Conservation (phyloP, 441 rosid genomes). For the Pelargonium cotyledonis region DNA sequence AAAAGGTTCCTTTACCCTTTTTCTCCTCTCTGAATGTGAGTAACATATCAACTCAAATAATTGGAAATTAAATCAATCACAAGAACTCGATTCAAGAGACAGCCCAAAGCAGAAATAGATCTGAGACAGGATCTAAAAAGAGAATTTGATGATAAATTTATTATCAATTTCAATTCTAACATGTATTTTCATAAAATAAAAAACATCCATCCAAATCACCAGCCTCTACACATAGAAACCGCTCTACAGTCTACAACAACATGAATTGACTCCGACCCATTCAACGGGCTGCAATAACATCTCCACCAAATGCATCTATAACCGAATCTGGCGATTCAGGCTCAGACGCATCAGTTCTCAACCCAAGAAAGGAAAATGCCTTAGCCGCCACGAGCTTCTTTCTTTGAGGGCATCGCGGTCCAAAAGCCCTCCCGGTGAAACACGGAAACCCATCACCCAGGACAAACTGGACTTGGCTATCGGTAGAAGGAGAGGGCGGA, state of each 20-base stretch:
- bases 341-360: neutral
- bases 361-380: slow-evolving; percentile 20
- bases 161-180: slow-evolving; percentile 15
- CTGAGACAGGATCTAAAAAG: slow-evolving; percentile 1
- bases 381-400: slow-evolving; percentile 38
- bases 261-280: neutral
- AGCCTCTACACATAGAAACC: slow-evolving; percentile 19
- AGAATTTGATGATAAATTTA: slow-evolving; percentile 3
- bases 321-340: slow-evolving; percentile 29
- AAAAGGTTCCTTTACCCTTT: too few species aligned
- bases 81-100: neutral
- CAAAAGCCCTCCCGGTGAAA: slow-evolving; percentile 24
- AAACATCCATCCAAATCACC: neutral
- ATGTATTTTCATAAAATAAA: neutral
- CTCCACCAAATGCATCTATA: slow-evolving; percentile 23
- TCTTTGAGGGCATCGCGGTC: slow-evolving; percentile 37
- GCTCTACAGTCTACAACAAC: neutral
- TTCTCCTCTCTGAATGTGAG: too few species aligned
- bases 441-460: slow-evolving; percentile 20
- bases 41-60: neutral
- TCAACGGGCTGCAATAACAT: slow-evolving; percentile 27
- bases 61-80: neutral
- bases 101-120: slow-evolving; percentile 8
- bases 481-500: too few species aligned
- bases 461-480: too few species aligned